phyloP scores from a whole-genome alignment of 108 stramenopile genomes.

The Fragilaria crotonensis region DNA sequence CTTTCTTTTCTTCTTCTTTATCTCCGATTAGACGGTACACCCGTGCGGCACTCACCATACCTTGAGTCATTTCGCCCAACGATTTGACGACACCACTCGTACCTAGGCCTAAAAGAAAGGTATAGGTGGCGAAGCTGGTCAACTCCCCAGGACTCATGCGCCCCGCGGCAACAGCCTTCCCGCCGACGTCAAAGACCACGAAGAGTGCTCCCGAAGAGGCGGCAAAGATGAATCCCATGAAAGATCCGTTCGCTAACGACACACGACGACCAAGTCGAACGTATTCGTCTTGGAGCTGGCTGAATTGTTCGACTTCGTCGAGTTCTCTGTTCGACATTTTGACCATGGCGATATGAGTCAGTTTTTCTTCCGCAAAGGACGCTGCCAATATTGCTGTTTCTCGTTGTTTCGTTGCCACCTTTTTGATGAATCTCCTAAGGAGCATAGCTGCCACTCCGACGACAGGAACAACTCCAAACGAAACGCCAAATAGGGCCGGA shows the following conservation, averaged over 20 bases:
- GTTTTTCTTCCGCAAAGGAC: conserved; percentile 70
- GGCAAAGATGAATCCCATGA: conserved; percentile 82
- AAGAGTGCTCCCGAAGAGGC: conserved; percentile 63
- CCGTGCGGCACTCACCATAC: conserved; percentile 55
- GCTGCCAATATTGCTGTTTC: conserved; percentile 49
- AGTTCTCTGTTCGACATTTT: conserved; percentile 61
- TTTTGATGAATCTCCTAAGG: conserved; percentile 62
- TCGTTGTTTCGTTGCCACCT: conserved; percentile 44
- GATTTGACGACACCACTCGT: conserved; percentile 70
- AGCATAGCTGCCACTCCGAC: conserved; percentile 67
- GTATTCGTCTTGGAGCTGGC: conserved; percentile 42
- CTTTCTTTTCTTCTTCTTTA: conserved; percentile 6
- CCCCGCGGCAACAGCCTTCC: conserved; percentile 54
- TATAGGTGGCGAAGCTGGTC: conserved; percentile 78
- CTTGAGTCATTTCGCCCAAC: conserved; percentile 48
- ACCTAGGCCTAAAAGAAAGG: conserved; percentile 79
- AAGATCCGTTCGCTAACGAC: conserved; percentile 57
- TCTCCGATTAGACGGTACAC: conserved; percentile 32
- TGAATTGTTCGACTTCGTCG: conserved; percentile 61
- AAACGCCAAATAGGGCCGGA: conserved; percentile 61
- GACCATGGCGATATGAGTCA: conserved; percentile 60
- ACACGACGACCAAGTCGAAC: conserved; percentile 41
- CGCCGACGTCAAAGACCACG: conserved; percentile 64
- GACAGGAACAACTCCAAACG: conserved; percentile 59
- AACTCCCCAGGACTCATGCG: conserved; percentile 69